Conservation (phyloP, 2,329 filamentous ascomycete species). For the Grosmannia penicillata region DNA sequence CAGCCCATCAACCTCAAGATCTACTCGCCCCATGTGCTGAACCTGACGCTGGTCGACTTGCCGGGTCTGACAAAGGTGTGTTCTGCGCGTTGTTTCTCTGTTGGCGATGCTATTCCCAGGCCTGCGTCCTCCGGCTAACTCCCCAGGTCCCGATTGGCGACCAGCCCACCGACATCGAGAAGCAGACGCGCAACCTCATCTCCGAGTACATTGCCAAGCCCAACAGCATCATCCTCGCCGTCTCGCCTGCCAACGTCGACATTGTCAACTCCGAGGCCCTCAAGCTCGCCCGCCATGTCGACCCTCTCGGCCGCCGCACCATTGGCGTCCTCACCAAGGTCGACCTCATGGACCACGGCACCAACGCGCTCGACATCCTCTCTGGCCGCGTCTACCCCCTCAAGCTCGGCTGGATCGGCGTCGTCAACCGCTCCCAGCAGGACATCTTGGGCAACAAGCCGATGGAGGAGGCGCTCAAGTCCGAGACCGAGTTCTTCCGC, state of each 20-base stretch:
- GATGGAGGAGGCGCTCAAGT: conserved; percentile 79
- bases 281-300: conserved; percentile 91
- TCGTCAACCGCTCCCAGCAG: conserved; percentile 95
- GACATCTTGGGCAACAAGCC: conserved; percentile 94
- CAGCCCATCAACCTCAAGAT: conserved; percentile 95
- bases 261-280: conserved; percentile 96
- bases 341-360: conserved; percentile 97
- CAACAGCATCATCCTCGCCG: conserved; percentile 93
- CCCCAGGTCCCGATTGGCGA: conserved; percentile 27
- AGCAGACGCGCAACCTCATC: conserved; percentile 93
- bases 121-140: too few species aligned
- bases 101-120: too few species aligned
- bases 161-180: conserved; percentile 23
- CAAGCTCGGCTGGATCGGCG: conserved; percentile 94
- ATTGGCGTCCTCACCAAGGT: conserved; percentile 98
- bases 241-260: conserved; percentile 94
- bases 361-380: conserved; percentile 96
- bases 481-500: conserved; percentile 89
- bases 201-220: conserved; percentile 97
- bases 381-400: conserved; percentile 91
- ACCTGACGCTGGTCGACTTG: conserved; percentile 88
- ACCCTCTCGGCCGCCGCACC: conserved; percentile 91
- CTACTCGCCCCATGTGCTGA: conserved; percentile 96
- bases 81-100: neutral
- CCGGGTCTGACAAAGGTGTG: conserved; percentile 81